phyloP scores from a whole-genome alignment of 371 early-diverging fungal genomes.

The Lichtheimia corymbifera region DNA sequence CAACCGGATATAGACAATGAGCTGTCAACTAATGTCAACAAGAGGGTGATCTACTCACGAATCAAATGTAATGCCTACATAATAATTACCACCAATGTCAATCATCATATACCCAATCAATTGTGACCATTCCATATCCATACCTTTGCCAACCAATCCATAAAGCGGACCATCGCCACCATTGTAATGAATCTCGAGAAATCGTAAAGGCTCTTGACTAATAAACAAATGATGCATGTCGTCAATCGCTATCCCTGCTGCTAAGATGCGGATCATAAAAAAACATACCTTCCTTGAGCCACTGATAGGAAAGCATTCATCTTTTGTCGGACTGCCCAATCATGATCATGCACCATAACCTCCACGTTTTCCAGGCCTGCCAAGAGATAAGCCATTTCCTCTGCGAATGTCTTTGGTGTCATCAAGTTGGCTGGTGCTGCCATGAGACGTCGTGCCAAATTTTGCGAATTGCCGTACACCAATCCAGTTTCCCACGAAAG shows the following conservation, averaged over 20 bases:
- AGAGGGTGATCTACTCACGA: conserved; percentile 44
- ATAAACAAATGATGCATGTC: conserved; percentile 27
- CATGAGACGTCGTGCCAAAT: conserved; percentile 88
- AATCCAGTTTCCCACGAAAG: conserved; percentile 67
- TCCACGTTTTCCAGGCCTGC: conserved; percentile 60
- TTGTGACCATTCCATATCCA: conserved; percentile 28
- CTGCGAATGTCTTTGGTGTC: conserved; percentile 90
- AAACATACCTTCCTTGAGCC: conserved; percentile 68
- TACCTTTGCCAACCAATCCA: conserved; percentile 85
- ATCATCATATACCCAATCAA: conserved; percentile 5
- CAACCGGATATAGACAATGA: not conserved
- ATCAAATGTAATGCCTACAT: conserved; percentile 61
- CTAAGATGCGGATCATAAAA: no score
- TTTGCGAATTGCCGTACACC: conserved; percentile 84
- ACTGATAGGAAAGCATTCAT: conserved; percentile 96
- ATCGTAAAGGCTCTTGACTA: conserved; percentile 74
- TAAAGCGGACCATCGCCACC: conserved; percentile 68
- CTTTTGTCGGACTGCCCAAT: conserved; percentile 78
- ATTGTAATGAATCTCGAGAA: conserved; percentile 88
- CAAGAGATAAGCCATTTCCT: conserved; percentile 63
- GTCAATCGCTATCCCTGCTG: no score
- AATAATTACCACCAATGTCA: not conserved
- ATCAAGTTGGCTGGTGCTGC: conserved; percentile 95
- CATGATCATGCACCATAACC: conserved; percentile 75
- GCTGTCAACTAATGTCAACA: not conserved